Evolutionary conservation across 139 green algal genomes (phyloP), one percentile per base, ranked within the genome.

Genomic region (Volvox africanus): DNA sequence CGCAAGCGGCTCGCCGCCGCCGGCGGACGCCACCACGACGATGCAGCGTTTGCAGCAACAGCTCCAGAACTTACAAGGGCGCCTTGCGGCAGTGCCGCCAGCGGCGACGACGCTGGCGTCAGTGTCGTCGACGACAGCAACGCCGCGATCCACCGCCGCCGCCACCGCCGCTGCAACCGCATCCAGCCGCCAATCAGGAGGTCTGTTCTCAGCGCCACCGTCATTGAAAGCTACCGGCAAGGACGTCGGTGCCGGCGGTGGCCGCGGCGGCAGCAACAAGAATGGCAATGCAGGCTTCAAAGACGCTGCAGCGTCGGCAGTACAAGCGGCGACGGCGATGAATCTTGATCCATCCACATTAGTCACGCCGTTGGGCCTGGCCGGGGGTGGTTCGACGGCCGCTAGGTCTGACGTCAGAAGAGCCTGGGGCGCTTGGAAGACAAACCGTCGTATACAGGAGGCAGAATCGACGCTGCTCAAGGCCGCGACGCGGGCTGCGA

Each of bases 341-440:
- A 26, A 55, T n/a, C 50, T 44, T 2, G 61, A 87, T 30, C 50
- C 26, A 44, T 44, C 80, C 2, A n/a, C 80, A 33, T 30, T 84
- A 26, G 78, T 84, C 18, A 84, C 78, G 20, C 78, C 78, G 13
- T 26, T 84, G 36, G 67, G 78, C 36, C 30, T 17, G 35, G 18
- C 78, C 30, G 78, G 26, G n/a, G 65, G 32, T 6, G 1, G 21
- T 9, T 9, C 62, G 6, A 14, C 18, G 62, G 67, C 35, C 88
- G 50, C 44, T 65, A 76, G 55, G 37, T 62, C 14, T 1, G 69
- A 50, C 0, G 86, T 69, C 1, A 30, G 55, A 24, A 50, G 86
- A 17, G 50, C 86, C 21, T 90, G 86, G 86, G 86, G 86, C 73
- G 18, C 73, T 17, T 92, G 88, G 80, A 92, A 87, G 89, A n/a